Evolutionary conservation across 257 asterid genomes (phyloP).

Genomic region (Leonotis leonurus): DNA sequence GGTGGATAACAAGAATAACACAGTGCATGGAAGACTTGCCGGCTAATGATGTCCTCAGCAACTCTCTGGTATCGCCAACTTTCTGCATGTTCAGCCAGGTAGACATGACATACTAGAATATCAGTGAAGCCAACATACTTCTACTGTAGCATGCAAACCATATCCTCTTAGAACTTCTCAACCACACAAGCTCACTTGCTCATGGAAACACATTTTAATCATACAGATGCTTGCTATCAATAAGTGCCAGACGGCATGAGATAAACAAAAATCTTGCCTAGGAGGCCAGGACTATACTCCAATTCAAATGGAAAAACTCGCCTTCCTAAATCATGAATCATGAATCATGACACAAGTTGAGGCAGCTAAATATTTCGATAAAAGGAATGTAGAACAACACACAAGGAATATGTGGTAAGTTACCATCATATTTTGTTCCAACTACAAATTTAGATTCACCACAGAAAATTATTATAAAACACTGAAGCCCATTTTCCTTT

Average conservation of each 20-base stretch:
- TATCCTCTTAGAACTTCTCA: background rate
- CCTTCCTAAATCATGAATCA: no score
- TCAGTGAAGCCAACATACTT: background rate
- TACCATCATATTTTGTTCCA: background rate
- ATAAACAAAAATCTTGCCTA: no score
- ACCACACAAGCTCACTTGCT: conserved; percentile 3
- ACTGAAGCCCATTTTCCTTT: background rate
- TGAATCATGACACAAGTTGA: background rate
- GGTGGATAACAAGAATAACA: background rate
- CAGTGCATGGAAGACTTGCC: conserved; percentile 27
- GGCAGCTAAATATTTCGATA: background rate
- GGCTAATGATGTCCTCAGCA: conserved; percentile 29
- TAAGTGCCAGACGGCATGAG: background rate
- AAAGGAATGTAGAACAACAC: background rate
- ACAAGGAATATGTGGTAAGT: background rate
- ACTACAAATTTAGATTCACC: background rate
- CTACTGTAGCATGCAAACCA: background rate
- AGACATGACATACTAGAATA: background rate
- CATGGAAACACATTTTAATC: background rate
- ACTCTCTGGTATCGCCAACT: conserved; percentile 28
- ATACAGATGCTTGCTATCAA: background rate
- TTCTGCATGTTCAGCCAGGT: conserved; percentile 34
- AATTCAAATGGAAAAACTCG: background rate
- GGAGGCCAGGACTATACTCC: background rate
- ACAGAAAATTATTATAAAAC: background rate